phyloP scores from a whole-genome alignment of 805 yeast genomes.

The Wickerhamomyces alni region DNA sequence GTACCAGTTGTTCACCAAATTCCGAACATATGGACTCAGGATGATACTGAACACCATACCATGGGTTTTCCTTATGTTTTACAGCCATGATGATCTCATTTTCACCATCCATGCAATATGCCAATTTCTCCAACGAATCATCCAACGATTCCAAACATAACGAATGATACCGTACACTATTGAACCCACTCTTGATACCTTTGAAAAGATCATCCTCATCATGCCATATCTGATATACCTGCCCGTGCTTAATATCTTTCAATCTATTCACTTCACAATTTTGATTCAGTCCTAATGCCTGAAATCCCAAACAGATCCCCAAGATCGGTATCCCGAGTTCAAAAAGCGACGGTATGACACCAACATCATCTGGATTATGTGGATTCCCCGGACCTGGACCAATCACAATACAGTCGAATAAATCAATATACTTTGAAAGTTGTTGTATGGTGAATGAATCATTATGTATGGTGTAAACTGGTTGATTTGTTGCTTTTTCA shows the following conservation, averaged over 20 bases:
- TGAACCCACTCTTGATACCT: constrained; percentile 38
- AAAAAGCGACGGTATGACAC: constrained; percentile 60
- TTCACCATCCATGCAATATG: constrained; percentile 39
- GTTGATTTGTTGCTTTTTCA: constrained; percentile 38
- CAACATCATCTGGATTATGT: constrained; percentile 52
- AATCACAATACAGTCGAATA: constrained; percentile 69
- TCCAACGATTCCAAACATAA: constrained; percentile 40
- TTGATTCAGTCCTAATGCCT: constrained; percentile 59
- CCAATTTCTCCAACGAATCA: constrained; percentile 47
- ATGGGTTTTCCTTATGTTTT: constrained; percentile 52
- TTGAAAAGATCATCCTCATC: constrained; percentile 32
- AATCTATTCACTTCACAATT: constrained; percentile 55
- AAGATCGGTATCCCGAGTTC: constrained; percentile 52
- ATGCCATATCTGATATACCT: constrained; percentile 42
- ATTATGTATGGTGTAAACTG: constrained; percentile 31
- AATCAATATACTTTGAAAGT: constrained; percentile 36
- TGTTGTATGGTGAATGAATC: constrained; percentile 29
- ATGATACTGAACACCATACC: constrained; percentile 94
- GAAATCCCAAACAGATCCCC: constrained; percentile 94
- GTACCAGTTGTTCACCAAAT: constrained; percentile 51
- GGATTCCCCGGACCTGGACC: constrained; percentile 99
- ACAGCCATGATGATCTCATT: constrained; percentile 72
- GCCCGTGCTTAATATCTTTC: constrained; percentile 75
- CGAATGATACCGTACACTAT: constrained; percentile 87
- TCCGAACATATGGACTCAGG: constrained; percentile 91